Conservation (phyloP, 345 rosid species). For the Barbarea vulgaris region DNA sequence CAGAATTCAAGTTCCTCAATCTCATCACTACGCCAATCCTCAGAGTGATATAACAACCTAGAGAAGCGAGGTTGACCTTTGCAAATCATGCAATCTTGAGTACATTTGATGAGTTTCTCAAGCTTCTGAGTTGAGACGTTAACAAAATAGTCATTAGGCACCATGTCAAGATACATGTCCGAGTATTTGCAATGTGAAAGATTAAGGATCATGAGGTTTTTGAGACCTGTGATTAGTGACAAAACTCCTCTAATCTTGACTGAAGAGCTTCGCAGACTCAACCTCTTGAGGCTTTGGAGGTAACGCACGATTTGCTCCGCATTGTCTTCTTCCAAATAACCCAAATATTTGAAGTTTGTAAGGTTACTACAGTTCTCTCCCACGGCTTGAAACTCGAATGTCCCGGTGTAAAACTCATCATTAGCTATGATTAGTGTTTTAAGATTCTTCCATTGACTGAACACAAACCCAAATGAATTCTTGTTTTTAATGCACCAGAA, state of each 20-base stretch:
- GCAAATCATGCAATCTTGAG: background rate
- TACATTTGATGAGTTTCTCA: background rate
- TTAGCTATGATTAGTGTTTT: constrained; percentile 21
- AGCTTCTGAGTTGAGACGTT: constrained; percentile 24
- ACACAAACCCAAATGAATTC: background rate
- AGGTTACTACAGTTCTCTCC: constrained; percentile 23
- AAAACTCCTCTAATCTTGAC: background rate
- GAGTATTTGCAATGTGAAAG: constrained; percentile 14
- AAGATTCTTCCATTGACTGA: constrained; percentile 24
- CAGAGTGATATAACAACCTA: background rate
- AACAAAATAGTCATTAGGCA: background rate
- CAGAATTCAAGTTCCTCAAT: constrained; percentile 21
- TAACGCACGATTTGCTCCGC: background rate
- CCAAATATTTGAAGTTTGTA: constrained; percentile 9
- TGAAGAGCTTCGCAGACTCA: constrained; percentile 6
- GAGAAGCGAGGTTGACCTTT: background rate
- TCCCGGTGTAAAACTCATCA: background rate
- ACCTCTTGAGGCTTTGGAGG: constrained; percentile 4
- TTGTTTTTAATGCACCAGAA: background rate
- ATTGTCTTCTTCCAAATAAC: background rate
- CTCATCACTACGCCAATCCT: constrained; percentile 3
- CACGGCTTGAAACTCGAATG: background rate
- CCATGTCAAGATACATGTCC: background rate
- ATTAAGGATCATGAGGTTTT: background rate
- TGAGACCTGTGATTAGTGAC: background rate